Base-by-base conservation (phyloP, 2,329 filamentous ascomycete species). In the Cladosporium sp. region DNA sequence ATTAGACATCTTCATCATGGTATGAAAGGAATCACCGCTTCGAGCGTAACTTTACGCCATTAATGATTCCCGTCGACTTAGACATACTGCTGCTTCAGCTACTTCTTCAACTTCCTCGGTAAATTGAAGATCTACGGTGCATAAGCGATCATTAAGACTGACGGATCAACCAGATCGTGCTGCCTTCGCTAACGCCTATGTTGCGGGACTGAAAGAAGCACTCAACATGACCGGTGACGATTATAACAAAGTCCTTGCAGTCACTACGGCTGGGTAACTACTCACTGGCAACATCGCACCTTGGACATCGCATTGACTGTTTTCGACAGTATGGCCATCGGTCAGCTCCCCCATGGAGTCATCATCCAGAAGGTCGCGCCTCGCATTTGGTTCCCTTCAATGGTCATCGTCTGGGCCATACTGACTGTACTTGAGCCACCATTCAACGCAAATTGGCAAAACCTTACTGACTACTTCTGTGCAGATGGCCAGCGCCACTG, bases 161-260 rank as follows among this genome's bases (percentile, higher is more conserved):
- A 46, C n/a, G 8, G 10, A 11, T 23, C 10, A 46, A 46, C 21
- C n/a, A 53, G 48, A 79, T 76, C 48, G 48, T 25, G 48, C 48
- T 53, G 48, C 48, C 28, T 53, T 53, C 25, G 48, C 48, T 65
- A 80, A 80, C 71, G 78, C 78, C 18, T 80, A 79, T 64, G 76
- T 80, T 11, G 70, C 75, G 48, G 78, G 78, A 1, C 79, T 80
- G 78, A 75, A 74, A 65, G 78, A 79, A 66, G 78, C 79, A 57
- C 66, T 80, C 32, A 65, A 70, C 48, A 78, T 65, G 54, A 48
- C 43, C 11, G 77, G 77, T 5, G 79, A 79, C 26, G 76, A 80
- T 61, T 74, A 79, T 48, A 79, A 77, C 58, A 56, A 48, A 26
- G 53, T 77, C 74, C 76, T 77, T 66, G 76, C 76, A 23, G 67